Percentiles rank a stretch among this genome's conserved stretches.
Conservation (phyloP, 73 alveolate species). For the Stentor coeruleus region DNA sequence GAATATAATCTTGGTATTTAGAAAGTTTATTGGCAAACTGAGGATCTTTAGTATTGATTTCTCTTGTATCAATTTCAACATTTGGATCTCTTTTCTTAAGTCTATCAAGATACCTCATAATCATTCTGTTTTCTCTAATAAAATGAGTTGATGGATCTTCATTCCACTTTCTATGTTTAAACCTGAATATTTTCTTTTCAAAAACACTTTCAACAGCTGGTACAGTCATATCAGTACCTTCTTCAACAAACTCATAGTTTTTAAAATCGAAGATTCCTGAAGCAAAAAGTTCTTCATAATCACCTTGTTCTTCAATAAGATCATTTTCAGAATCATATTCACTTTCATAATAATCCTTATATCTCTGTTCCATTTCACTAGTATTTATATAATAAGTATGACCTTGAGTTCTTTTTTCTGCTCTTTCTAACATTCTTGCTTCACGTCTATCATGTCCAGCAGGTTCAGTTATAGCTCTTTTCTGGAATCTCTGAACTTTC, state of each 20-base stretch:
- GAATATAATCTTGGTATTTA: slow-evolving; percentile 45
- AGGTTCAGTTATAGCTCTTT: slow-evolving; percentile 67
- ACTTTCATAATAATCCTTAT: slow-evolving; percentile 76
- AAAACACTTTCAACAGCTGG: slow-evolving; percentile 56
- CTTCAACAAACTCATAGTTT: slow-evolving; percentile 69
- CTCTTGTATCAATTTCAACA: background rate
- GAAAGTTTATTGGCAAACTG: slow-evolving; percentile 15
- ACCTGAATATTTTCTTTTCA: slow-evolving; percentile 75
- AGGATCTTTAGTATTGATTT: slow-evolving; percentile 26
- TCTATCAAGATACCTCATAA: slow-evolving; percentile 65
- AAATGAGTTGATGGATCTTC: slow-evolving; percentile 51
- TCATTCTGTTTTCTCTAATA: slow-evolving; percentile 65
- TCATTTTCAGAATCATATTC: slow-evolving; percentile 80
- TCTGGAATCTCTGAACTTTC: slow-evolving; percentile 64
- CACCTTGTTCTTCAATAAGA: slow-evolving; percentile 40
- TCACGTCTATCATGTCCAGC: slow-evolving; percentile 86
- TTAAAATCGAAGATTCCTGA: slow-evolving; percentile 49
- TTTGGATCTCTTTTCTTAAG: slow-evolving; percentile 51
- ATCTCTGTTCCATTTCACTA: slow-evolving; percentile 77
- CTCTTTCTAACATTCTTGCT: slow-evolving; percentile 74
- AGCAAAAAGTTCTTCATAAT: slow-evolving; percentile 52
- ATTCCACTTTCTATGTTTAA: slow-evolving; percentile 67
- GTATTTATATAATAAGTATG: slow-evolving; percentile 72
- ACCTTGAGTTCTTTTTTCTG: slow-evolving; percentile 74
- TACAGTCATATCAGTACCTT: slow-evolving; percentile 47